Conservation (phyloP, 352 stramenopile genomes). For the Phytophthora multivora region DNA sequence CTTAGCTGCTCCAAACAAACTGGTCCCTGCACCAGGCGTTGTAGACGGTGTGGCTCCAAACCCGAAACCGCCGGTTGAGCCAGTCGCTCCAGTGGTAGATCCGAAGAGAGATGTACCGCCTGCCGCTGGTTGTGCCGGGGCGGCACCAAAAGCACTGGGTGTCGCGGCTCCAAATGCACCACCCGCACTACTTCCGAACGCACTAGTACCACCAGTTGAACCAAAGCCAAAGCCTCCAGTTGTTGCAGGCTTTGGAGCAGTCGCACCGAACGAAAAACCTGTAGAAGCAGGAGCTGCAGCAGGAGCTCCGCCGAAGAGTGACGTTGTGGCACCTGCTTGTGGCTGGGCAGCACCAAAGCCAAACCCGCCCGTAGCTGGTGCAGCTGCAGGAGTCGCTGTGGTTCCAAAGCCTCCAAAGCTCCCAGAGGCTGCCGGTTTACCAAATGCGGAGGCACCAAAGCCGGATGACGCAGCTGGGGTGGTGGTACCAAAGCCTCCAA, state of each 20-base stretch:
- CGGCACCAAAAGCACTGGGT: conserved; percentile 45
- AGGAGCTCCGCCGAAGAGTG: conserved; percentile 47
- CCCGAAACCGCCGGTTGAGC: conserved; percentile 42
- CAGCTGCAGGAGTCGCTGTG: conserved; percentile 29
- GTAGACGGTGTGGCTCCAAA: conserved; percentile 44
- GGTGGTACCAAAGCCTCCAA: conserved; percentile 58
- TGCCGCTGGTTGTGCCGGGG: conserved; percentile 32
- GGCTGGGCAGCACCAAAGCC: conserved; percentile 42
- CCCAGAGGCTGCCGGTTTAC: conserved; percentile 41
- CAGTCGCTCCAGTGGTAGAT: conserved; percentile 22
- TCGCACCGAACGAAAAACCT: conserved; percentile 50
- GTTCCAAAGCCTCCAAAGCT: conserved; percentile 49
- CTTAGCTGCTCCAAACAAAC: conserved; percentile 49
- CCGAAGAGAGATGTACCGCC: conserved; percentile 55
- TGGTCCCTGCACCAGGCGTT: conserved; percentile 28
- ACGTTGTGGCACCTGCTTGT: conserved; percentile 36
- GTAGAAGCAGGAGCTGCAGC: conserved; percentile 34
- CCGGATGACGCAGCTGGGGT: conserved; percentile 37
- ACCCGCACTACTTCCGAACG: conserved; percentile 43
- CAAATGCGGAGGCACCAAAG: conserved; percentile 54
- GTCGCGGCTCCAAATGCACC: conserved; percentile 38
- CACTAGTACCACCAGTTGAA: conserved; percentile 24
- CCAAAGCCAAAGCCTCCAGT: conserved; percentile 54
- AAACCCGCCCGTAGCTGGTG: conserved; percentile 43
- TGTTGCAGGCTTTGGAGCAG: conserved; percentile 36